Evolutionary conservation across 2,329 filamentous ascomycete genomes (phyloP), one percentile per base, ranked within the genome.

Genomic region (Biscogniauxia mediterranea): DNA sequence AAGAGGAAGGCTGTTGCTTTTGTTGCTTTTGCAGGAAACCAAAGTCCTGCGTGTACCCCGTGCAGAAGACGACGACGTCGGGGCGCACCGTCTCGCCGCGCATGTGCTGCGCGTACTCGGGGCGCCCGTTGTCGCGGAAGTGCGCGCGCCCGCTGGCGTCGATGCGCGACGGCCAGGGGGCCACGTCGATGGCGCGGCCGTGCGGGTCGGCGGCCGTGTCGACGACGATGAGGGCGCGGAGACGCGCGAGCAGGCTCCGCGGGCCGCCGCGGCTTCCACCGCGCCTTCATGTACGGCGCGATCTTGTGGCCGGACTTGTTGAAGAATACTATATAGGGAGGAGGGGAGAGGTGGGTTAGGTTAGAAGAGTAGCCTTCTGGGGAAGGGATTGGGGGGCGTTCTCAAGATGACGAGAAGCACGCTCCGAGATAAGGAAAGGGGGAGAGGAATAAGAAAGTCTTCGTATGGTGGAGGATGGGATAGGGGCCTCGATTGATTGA

Each of bases 11-110:
- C 15, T 71, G 66, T 5, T 23, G 23, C 23, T 23, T 2, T 23
- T 23, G 23, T 23, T 2, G 23, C 5, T 23, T 2, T 23, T 23
- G 23, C 8, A 82, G 68, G 64, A 81, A 82, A 0, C 66, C 68
- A 53, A 82, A 80, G 1, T 70, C 68, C 23, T 76, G 75, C 0
- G 68, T 70, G 65, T 83, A 84, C 0, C 81, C 81, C 0, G 81
- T 83, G 3, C 78, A 78, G 55, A 81, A 76, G 11, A 83, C 68
- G 2, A 83, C 66, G 0, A 83, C 67, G 60, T 83, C 80, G 0
- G 80, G 76, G 51, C 74, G 75, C 25, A 79, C 67, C 11, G 57
- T 54, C 23, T 69, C 66, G 1, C 64, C 54, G 23, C 65, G 68
- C 56, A 76, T 72, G 5, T 26, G 55, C 6, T 26, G 55, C 6